Conservation (phyloP, 164 flowering plant species). For the Annona cherimola region DNA sequence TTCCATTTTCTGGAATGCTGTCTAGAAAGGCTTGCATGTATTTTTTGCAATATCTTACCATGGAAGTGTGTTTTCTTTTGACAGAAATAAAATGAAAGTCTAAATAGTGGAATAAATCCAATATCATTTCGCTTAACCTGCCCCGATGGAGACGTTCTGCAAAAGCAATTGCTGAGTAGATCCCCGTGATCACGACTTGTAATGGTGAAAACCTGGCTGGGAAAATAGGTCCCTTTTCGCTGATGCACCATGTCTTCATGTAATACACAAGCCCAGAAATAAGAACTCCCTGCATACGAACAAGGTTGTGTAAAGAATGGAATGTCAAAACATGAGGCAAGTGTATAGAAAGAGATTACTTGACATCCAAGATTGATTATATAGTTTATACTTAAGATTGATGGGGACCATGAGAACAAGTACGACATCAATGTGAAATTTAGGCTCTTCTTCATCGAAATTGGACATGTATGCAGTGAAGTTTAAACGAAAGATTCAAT, state of each 20-base stretch:
- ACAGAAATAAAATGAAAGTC: neutral
- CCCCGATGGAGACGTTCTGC: conserved; percentile 40
- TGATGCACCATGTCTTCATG: conserved; percentile 39
- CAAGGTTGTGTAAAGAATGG: neutral
- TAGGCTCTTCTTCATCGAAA: neutral
- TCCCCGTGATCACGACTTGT: conserved; percentile 19
- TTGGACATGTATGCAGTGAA: neutral
- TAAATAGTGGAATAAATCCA: neutral
- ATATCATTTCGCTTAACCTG: conserved; percentile 22
- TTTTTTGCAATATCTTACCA: neutral
- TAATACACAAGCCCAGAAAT: conserved; percentile 26
- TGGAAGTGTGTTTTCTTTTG: neutral
- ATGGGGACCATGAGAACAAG: neutral
- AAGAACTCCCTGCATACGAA: conserved; percentile 30
- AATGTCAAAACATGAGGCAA: neutral
- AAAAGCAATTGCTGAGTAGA: conserved; percentile 38
- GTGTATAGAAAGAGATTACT: neutral
- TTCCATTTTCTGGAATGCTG: neutral
- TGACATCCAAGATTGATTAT: neutral
- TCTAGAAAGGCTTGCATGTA: neutral
- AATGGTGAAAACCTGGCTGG: conserved; percentile 43
- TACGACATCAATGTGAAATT: neutral
- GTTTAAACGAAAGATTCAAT: neutral
- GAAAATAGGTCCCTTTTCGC: conserved; percentile 41
- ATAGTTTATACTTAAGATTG: neutral